Conservation (phyloP, 2,329 filamentous ascomycete genomes). For the Sarocladium strictum region DNA sequence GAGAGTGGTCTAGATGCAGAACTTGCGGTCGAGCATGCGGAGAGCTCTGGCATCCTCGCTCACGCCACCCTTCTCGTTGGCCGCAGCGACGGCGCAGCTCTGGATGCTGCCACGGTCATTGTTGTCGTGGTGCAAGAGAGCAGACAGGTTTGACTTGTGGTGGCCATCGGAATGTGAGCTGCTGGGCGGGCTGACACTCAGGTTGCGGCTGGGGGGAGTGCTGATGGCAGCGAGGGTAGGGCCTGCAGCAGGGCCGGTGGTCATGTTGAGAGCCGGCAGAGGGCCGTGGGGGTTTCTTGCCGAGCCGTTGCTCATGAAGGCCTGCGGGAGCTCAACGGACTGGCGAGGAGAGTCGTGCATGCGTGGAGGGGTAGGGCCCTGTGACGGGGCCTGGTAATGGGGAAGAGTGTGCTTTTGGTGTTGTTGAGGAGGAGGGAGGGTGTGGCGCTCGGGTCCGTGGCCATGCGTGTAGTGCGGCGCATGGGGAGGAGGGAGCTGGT, state of each 20-base stretch:
- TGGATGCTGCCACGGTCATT: conserved; percentile 34
- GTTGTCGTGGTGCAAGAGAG: conserved; percentile 39
- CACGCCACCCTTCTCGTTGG: conserved; percentile 35
- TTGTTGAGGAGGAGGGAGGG: conserved; percentile 30
- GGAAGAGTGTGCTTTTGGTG: conserved; percentile 24
- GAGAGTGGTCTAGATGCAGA: conserved; percentile 22
- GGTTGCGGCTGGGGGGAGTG: conserved; percentile 38
- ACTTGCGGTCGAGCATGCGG: conserved; percentile 42
- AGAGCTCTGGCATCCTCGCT: conserved; percentile 61
- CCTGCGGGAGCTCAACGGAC: conserved; percentile 36
- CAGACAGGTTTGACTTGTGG: conserved; percentile 41
- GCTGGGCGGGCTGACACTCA: conserved; percentile 44
- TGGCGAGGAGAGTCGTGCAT: conserved; percentile 35
- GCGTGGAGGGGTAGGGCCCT: conserved; percentile 25
- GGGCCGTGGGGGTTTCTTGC: conserved; percentile 31
- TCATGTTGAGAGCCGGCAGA: conserved; percentile 35
- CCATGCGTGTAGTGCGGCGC: conserved; percentile 24
- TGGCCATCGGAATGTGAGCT: conserved; percentile 30
- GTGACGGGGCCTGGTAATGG: conserved; percentile 23
- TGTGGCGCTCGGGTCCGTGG: conserved; percentile 9
- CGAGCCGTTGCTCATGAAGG: conserved; percentile 29
- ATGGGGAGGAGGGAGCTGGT: conserved; percentile 20
- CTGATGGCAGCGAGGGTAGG: conserved; percentile 20
- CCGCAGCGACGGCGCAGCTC: conserved; percentile 27
- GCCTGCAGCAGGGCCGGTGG: conserved; percentile 20